Evolutionary conservation across 345 rosid genomes (phyloP).

Genomic region (Trapa incisa): DNA sequence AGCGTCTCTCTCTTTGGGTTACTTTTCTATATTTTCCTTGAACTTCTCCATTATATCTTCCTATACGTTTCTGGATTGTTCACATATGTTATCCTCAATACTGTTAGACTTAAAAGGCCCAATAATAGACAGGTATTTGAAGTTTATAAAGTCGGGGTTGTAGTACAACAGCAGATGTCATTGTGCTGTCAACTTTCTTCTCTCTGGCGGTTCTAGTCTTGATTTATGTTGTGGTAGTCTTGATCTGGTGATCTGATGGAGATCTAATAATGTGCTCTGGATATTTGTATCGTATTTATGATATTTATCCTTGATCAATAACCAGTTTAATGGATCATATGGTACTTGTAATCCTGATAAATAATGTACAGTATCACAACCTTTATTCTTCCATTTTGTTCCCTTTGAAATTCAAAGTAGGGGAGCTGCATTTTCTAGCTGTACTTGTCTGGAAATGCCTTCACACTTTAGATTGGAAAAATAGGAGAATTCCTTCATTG

Average conservation of each 20-base stretch:
- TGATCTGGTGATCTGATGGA: not conserved
- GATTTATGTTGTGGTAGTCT: not conserved
- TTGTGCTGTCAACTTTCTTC: not conserved
- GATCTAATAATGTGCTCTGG: not conserved
- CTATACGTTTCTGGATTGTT: not conserved
- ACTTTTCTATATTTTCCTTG: not conserved
- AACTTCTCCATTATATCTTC: not conserved
- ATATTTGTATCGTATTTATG: not conserved
- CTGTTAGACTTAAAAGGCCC: not conserved
- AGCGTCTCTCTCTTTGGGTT: not conserved
- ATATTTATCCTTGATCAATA: not conserved
- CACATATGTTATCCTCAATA: not conserved
- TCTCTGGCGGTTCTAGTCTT: not conserved
- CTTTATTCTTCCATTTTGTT: not conserved
- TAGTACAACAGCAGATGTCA: not conserved
- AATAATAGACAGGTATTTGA: not conserved
- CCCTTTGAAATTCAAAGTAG: not conserved
- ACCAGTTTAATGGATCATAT: not conserved
- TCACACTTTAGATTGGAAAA: not conserved
- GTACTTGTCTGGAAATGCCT: not conserved
- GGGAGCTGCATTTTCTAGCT: not conserved
- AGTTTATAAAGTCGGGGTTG: not conserved
- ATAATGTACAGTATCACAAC: not conserved
- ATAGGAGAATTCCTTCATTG: too few species aligned
- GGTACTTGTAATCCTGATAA: not conserved